These are phyloP conservation scores for Phytophthora cactorum DNA, from an alignment of 352 stramenopile genomes.

Conservation along the genomic window DNA sequence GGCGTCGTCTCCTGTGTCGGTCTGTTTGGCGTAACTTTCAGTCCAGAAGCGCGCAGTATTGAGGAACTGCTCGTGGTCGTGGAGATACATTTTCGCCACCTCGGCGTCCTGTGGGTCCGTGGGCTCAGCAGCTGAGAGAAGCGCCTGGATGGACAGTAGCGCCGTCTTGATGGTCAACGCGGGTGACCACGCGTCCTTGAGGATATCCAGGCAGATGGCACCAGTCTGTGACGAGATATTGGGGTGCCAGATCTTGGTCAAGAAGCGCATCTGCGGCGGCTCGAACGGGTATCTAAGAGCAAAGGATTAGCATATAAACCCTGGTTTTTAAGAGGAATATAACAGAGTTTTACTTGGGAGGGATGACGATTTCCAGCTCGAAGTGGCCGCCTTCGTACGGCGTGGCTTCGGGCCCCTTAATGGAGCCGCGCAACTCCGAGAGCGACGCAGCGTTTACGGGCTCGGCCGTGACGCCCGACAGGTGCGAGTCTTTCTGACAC, in stretches of 20 bases:
- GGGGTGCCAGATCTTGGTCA: constrained; percentile 97
- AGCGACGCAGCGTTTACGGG: constrained; percentile 40
- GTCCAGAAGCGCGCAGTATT: constrained; percentile 97
- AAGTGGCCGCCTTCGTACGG: constrained; percentile 91
- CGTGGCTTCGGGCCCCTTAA: constrained; percentile 78
- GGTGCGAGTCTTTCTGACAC: constrained; percentile 81
- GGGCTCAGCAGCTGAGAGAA: constrained; percentile 95
- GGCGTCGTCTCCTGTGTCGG: constrained; percentile 53
- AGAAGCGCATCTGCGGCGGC: constrained; percentile 94
- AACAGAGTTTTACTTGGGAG: constrained; percentile 70
- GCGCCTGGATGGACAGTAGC: constrained; percentile 94
- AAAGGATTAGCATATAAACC: constrained; percentile 11
- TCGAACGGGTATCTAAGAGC: constrained; percentile 92
- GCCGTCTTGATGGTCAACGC: constrained; percentile 98
- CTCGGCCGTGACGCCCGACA: constrained; percentile 81
- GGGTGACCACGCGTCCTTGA: constrained; percentile 97
- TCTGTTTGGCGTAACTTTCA: constrained; percentile 93
- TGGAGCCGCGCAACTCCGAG: constrained; percentile 54
- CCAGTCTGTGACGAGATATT: constrained; percentile 98
- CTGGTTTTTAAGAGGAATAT: background rate
- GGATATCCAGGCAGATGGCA: constrained; percentile 97
- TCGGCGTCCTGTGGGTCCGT: constrained; percentile 94
- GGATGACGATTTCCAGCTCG: constrained; percentile 95
- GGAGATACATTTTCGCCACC: constrained; percentile 96
- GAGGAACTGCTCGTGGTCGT: constrained; percentile 92